Evolutionary conservation across 495 filamentous ascomycete species (phyloP).

Genomic region (Penicillium cinerascens): DNA sequence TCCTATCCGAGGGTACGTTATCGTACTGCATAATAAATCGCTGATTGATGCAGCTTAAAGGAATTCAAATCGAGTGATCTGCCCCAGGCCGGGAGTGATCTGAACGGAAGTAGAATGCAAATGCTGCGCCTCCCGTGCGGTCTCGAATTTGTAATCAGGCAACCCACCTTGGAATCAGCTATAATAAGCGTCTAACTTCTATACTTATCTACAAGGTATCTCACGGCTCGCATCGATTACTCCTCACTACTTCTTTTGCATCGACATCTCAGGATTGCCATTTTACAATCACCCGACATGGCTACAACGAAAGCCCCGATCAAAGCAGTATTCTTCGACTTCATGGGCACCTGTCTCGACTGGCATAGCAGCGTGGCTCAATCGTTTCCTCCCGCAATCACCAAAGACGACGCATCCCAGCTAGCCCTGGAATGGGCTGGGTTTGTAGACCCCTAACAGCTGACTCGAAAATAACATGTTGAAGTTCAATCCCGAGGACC

Average conservation of each 20-base stretch:
- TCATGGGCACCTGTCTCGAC: slow-evolving; percentile 44
- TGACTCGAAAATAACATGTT: slow-evolving; percentile 47
- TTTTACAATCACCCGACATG: background rate
- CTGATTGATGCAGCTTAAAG: too few relatives aligned
- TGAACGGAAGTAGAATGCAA: too few relatives aligned
- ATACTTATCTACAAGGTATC: too few relatives aligned
- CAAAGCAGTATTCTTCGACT: slow-evolving; percentile 42
- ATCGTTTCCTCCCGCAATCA: background rate
- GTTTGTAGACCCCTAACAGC: slow-evolving; percentile 45
- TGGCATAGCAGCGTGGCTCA: slow-evolving; percentile 34
- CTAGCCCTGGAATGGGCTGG: slow-evolving; percentile 47
- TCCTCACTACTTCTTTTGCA: background rate
- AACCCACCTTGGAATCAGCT: too few relatives aligned
- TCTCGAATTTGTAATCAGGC: too few relatives aligned
- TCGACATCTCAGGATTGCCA: background rate
- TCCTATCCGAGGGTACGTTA: too few relatives aligned
- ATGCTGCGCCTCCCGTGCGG: too few relatives aligned
- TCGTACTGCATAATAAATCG: too few relatives aligned
- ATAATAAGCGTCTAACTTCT: too few relatives aligned
- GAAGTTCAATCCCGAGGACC: slow-evolving; percentile 48
- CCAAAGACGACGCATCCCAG: slow-evolving; percentile 21
- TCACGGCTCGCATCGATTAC: too few relatives aligned
- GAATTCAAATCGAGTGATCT: too few relatives aligned
- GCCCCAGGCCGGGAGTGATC: too few relatives aligned
- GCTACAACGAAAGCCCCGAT: slow-evolving; percentile 12